A percentile compares a stretch with the other conserved stretches of the same genome.
Conservation (phyloP, 2,329 filamentous ascomycete species). For the Botrytis fragariae region DNA sequence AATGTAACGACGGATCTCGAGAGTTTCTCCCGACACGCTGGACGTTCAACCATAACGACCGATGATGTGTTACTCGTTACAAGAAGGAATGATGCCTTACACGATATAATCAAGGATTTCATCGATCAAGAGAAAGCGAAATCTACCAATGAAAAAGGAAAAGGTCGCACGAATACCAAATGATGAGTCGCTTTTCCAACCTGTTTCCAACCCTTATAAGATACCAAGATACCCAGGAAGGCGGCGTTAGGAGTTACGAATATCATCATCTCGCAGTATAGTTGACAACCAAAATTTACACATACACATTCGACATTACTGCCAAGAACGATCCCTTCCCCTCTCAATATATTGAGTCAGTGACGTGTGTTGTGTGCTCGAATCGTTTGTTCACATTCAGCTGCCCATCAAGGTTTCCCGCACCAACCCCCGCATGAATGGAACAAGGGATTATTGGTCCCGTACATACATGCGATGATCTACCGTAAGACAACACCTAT, state of each 20-base stretch:
- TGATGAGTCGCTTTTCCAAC: not conserved
- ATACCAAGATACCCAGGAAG: not conserved
- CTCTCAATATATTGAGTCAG: not conserved
- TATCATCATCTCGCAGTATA: not conserved
- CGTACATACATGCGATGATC: not conserved
- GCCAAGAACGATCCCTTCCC: not conserved
- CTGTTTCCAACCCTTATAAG: not conserved
- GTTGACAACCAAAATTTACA: not conserved
- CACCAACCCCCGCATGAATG: not conserved
- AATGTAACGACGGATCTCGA: constrained; percentile 60
- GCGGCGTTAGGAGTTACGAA: not conserved
- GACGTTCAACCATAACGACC: constrained; percentile 73
- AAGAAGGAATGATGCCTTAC: constrained; percentile 80
- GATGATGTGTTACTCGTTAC: constrained; percentile 87
- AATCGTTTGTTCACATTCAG: not conserved
- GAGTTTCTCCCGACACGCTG: constrained; percentile 72
- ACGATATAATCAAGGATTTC: constrained; percentile 68
- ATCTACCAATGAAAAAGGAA: constrained; percentile 19
- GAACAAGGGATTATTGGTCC: not conserved
- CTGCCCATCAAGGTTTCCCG: constrained; percentile 6
- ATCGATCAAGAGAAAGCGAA: constrained; percentile 58
- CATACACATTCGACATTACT: not conserved
- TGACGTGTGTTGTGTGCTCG: not conserved
- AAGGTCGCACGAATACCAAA: constrained; percentile 16
- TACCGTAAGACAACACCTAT: not conserved